Conservation (phyloP, 768 basidiomycete genomes). For the Lactifluus piperatus region DNA sequence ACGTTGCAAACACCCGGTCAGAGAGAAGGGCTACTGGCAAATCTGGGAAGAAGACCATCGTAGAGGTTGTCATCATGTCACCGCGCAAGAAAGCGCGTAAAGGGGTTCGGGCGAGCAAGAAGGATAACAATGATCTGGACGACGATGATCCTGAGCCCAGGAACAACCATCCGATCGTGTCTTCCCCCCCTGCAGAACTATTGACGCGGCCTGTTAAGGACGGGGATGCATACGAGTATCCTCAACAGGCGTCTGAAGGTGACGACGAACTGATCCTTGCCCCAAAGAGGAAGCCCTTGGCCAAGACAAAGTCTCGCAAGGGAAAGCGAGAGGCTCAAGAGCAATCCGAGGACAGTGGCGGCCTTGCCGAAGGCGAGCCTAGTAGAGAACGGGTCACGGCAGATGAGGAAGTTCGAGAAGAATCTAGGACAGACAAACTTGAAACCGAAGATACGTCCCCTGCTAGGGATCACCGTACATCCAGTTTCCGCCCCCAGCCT, state of each 20-base stretch:
- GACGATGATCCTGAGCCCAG: conserved; percentile 10
- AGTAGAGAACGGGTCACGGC: neutral
- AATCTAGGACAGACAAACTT: neutral
- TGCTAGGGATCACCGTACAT: neutral
- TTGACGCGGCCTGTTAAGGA: neutral
- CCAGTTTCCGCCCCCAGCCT: neutral
- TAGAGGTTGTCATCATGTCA: conserved; percentile 22
- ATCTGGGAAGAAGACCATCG: conserved; percentile 15
- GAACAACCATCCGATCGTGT: neutral
- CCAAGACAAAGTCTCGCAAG: conserved; percentile 10
- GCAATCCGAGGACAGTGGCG: neutral
- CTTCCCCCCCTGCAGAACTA: neutral
- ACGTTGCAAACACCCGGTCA: neutral
- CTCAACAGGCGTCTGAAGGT: neutral
- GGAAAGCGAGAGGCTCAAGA: conserved; percentile 11
- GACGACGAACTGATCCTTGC: conserved; percentile 13
- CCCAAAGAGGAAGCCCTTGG: conserved; percentile 13
- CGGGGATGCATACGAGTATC: neutral
- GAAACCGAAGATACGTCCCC: neutral
- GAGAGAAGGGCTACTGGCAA: conserved; percentile 7
- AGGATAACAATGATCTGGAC: conserved; percentile 4
- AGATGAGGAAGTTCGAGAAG: neutral
- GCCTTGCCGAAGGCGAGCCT: neutral
- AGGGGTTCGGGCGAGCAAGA: conserved; percentile 1
- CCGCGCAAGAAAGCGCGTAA: conserved; percentile 20